Evolutionary conservation across 768 basidiomycete species (phyloP).

Genomic region (Naematelia encephala): DNA sequence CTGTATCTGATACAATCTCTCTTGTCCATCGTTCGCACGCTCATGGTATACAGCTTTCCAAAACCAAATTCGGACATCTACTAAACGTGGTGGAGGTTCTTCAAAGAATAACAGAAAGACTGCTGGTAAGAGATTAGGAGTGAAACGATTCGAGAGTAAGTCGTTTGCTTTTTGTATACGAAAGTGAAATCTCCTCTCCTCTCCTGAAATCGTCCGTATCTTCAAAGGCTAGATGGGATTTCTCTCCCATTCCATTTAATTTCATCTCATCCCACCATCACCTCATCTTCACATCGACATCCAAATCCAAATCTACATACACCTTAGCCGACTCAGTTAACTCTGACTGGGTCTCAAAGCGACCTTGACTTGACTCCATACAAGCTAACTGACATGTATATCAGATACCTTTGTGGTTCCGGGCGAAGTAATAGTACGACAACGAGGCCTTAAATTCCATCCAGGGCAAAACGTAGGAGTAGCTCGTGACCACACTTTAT

Average conservation of each 20-base stretch:
- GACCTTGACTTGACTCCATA: too few species aligned
- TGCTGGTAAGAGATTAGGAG: slow-evolving; percentile 84
- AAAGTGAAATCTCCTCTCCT: too few species aligned
- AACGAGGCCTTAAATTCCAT: slow-evolving; percentile 88
- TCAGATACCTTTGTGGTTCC: slow-evolving; percentile 89
- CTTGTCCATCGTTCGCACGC: not conserved
- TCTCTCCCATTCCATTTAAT: slow-evolving; percentile 2
- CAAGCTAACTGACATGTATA: too few species aligned
- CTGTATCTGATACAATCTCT: not conserved
- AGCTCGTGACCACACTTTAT: slow-evolving; percentile 93
- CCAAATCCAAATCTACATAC: not conserved
- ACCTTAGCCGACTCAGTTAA: too few species aligned
- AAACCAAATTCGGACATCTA: slow-evolving; percentile 77
- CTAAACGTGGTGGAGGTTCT: slow-evolving; percentile 92
- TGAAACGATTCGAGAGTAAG: slow-evolving; percentile 93
- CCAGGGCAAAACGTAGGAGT: slow-evolving; percentile 90
- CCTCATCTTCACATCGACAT: not conserved
- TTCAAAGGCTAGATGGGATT: too few species aligned
- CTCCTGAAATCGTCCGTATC: too few species aligned
- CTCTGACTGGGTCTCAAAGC: too few species aligned
- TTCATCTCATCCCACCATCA: not conserved
- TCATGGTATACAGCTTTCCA: not conserved
- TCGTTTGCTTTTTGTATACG: slow-evolving; percentile 6
- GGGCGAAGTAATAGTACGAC: slow-evolving; percentile 93
- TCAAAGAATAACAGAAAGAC: slow-evolving; percentile 90